Base-by-base conservation (phyloP, 345 rosid species). In the Gossypium australe region DNA sequence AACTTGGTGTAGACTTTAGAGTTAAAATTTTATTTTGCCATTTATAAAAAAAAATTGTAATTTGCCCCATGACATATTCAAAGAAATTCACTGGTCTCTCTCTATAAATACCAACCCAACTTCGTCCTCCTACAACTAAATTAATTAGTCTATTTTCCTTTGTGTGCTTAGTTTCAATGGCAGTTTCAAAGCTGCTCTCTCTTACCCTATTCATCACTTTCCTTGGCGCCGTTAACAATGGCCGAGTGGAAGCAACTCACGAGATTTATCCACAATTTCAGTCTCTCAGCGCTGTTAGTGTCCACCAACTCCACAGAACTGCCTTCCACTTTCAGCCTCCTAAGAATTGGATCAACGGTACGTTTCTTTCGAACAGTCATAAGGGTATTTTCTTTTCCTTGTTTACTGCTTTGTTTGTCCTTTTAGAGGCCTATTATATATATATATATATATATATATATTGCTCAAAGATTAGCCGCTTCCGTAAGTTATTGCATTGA, bases 271-370 rank as follows among this genome's bases (percentile, higher is more conserved):
- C 83, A 2, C 52, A 77, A 49, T 76, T 69, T 48, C 98, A 92
- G 66, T 85, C 83, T 63, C 64, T 75, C 24, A 18, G 48, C 3
- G 89, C 84, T 3, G 66, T 47, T 2, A n/a, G 58, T 1, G 89
- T 89, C 25, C 60, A 63, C 47, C 77, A 80, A 47, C 51, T 76
- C 67, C 92, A 90, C 38, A 78, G 97, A 80, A 85, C 97, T 11
- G 90, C 76, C 9, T 94, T 75, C 76, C 97, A 94, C 65, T 94
- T 94, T 73, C 98, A 91, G 75, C 98, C 98, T 71, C 90, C 88
- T 1, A 82, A 47, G 79, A 79, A 94, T 75, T 94, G 98, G 98
- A 90, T 90, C 77, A 94, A 92, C 60, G 98, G 98, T 94, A 84
- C 20, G 69, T 45, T 68, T 45, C 44, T 29, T 9, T n/a, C 29